These are phyloP conservation scores for Hawksworthiomyces lignivorus DNA, from an alignment of 2,329 filamentous ascomycete species.

Conservation along the genomic window DNA sequence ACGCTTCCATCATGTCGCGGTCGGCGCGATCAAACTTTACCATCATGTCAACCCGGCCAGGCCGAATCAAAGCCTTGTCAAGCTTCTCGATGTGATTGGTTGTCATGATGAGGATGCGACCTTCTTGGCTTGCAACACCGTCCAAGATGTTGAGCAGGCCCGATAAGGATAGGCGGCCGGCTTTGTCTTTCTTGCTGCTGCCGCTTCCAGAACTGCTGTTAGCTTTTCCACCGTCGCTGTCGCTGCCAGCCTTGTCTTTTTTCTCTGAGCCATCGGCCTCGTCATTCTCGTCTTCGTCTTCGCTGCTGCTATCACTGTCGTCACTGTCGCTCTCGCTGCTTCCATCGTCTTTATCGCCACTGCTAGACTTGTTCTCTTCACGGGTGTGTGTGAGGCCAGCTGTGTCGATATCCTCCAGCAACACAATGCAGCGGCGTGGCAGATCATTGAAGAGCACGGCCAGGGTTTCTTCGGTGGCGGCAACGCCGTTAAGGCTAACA, in stretches of 20 bases:
- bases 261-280: constrained; percentile 6
- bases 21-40: constrained; percentile 51
- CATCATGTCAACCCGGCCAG: constrained; percentile 53
- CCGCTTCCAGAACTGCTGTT: background rate
- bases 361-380: constrained; percentile 21
- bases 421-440: constrained; percentile 61
- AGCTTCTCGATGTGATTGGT: constrained; percentile 57
- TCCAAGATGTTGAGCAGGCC: constrained; percentile 77
- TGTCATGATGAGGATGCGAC: constrained; percentile 57
- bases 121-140: constrained; percentile 58
- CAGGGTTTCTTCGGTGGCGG: constrained; percentile 58
- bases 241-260: constrained; percentile 12
- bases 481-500: constrained; percentile 55
- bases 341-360: constrained; percentile 8
- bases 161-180: constrained; percentile 55
- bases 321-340: constrained; percentile 11
- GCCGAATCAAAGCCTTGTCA: constrained; percentile 54
- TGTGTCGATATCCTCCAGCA: constrained; percentile 70
- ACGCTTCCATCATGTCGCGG: constrained; percentile 40
- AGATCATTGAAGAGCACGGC: constrained; percentile 57
- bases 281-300: constrained; percentile 5
- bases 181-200: constrained; percentile 16
- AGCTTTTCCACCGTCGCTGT: constrained; percentile 2
- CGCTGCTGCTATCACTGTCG: constrained; percentile 12
- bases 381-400: constrained; percentile 60